Evolutionary conservation across 2,329 filamentous ascomycete species (phyloP), one percentile per base, ranked within the genome.

Genomic region (Colletotrichum cordylinicola): DNA sequence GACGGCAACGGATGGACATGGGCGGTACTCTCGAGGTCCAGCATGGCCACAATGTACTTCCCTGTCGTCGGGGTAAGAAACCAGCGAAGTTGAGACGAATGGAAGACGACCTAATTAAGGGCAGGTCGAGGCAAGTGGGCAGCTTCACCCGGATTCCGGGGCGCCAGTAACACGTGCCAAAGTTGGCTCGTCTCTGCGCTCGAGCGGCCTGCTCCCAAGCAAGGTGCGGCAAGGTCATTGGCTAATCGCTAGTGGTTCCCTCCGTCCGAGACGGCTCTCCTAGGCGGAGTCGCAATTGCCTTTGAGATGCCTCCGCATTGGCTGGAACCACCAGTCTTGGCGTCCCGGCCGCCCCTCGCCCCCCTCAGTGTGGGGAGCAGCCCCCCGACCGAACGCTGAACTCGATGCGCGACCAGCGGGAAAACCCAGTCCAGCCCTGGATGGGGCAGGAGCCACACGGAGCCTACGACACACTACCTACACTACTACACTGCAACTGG

Each of bases 251-350:
- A 76, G 61, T 74, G 58, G 71, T 78, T 78, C 77, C 77, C 77
- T 78, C 77, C 72, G 77, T 70, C 77, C 77, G 77, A 77, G 66
- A 77, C 68, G 61, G 66, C 58, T 68, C 58, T 66, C 37, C 65
- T 66, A 70, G 73, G 70, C 74, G 64, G 74, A 73, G 74, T 74
- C 48, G 70, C 48, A 76, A 52, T 65, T 33, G 64, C 56, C 64
- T 74, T 55, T 69, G 70, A 74, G 48, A 67, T 62, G 75, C 65
- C 43, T 70, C 43, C 55, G 75, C 62, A 78, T 77, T 78, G 77
- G 77, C 77, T 69, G 52, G 58, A 73, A 75, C 55, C 43, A 58
- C 27, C 70, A 60, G 48, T 18, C 74, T 76, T 74, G 70, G 70
- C 74, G 31, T 52, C 33, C 43, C 56, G 56, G 39, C 64, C 70